Conservation (phyloP, 2,329 filamentous ascomycete species). For the Aspergillus transmontanensis region DNA sequence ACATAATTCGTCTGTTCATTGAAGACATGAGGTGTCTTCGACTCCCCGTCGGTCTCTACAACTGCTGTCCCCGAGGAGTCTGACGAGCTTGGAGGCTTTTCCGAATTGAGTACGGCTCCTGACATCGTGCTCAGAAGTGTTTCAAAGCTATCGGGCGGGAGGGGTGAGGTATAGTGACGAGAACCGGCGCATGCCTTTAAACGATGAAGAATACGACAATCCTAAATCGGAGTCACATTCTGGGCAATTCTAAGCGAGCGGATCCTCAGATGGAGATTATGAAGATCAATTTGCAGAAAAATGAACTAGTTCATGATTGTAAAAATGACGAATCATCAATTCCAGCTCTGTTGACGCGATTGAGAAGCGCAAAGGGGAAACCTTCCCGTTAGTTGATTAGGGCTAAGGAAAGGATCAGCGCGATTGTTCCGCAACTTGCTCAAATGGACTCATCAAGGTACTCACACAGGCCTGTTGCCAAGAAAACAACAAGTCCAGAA, state of each 20-base stretch:
- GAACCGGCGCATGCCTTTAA: neutral
- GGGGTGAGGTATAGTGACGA: neutral
- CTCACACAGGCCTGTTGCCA: conserved; percentile 8
- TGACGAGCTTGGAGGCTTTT: conserved; percentile 7
- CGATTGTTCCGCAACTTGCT: conserved; percentile 23
- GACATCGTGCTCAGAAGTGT: conserved; percentile 6
- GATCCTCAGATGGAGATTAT: neutral
- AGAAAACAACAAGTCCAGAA: neutral
- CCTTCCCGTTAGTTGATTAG: conserved; percentile 3
- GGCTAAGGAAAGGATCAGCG: conserved; percentile 15
- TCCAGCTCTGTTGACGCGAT: neutral
- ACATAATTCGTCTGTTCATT: conserved; percentile 62
- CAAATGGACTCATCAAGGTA: conserved; percentile 36
- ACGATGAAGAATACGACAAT: neutral
- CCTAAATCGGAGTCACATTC: neutral
- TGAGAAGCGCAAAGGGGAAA: neutral
- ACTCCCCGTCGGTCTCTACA: neutral
- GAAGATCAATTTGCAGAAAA: neutral
- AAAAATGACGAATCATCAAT: neutral
- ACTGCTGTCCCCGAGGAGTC: conserved; percentile 6
- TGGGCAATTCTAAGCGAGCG: conserved; percentile 4
- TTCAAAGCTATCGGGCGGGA: neutral
- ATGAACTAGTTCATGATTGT: neutral
- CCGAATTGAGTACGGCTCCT: neutral
- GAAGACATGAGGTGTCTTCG: conserved; percentile 36